Conservation (phyloP, 2,329 filamentous ascomycete genomes). For the Tolypocladium tundrense region DNA sequence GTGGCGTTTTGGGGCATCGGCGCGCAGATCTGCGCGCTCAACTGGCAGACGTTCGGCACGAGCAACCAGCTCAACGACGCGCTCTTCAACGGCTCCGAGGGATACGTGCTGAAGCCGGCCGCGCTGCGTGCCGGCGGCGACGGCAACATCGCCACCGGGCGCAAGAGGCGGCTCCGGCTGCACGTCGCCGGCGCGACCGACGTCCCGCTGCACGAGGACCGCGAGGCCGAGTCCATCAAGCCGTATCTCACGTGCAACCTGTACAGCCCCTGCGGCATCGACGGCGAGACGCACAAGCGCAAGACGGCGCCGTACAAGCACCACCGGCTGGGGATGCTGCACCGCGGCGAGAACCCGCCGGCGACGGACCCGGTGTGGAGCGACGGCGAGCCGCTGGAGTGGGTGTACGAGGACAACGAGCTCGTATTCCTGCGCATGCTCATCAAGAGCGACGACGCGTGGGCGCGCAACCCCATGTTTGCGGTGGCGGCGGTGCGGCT, state of each 20-base stretch:
- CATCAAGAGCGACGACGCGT: constrained; percentile 57
- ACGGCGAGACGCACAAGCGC: constrained; percentile 38
- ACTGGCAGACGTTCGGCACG: constrained; percentile 59
- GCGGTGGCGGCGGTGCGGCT: constrained; percentile 51
- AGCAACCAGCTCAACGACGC: constrained; percentile 60
- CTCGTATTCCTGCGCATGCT: constrained; percentile 53
- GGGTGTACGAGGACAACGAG: constrained; percentile 60
- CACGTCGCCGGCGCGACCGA: constrained; percentile 54
- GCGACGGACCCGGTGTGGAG: constrained; percentile 55
- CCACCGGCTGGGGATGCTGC: constrained; percentile 44
- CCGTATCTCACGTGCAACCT: constrained; percentile 58
- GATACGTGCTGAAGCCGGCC: constrained; percentile 55
- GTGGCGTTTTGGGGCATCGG: constrained; percentile 57
- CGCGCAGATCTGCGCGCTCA: constrained; percentile 59
- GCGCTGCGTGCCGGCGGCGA: constrained; percentile 45
- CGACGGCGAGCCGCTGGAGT: constrained; percentile 55
- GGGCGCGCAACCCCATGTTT: constrained; percentile 50
- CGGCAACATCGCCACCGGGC: constrained; percentile 34
- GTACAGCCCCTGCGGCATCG: constrained; percentile 43
- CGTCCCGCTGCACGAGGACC: constrained; percentile 42
- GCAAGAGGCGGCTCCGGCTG: constrained; percentile 41
- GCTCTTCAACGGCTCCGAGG: constrained; percentile 53
- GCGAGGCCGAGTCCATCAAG: constrained; percentile 42
- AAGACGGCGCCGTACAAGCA: constrained; percentile 37
- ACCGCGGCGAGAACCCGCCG: constrained; percentile 46